Conservation (phyloP, 75 land plant species). For the Sequoiadendron giganteum region DNA sequence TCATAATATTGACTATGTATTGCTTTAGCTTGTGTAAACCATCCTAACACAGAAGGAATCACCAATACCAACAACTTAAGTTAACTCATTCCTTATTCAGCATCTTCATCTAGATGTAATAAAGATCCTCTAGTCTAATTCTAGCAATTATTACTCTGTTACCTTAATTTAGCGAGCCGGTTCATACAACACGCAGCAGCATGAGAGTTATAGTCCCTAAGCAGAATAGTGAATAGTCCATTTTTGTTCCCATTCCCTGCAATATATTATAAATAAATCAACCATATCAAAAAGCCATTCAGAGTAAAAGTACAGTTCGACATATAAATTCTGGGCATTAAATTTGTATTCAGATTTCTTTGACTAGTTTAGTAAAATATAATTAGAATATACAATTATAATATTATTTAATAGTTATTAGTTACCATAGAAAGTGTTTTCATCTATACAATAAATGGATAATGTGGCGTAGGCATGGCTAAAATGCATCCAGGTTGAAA, state of each 20-base stretch:
- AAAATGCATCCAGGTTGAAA: neutral
- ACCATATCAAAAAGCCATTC: neutral
- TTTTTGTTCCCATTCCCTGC: conserved; percentile 96
- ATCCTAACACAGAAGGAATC: neutral
- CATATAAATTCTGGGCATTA: neutral
- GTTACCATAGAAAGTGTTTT: neutral
- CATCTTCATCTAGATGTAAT: conserved; percentile 2
- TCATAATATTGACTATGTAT: neutral
- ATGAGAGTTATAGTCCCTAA: conserved; percentile 84
- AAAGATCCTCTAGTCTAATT: neutral
- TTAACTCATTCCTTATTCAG: neutral
- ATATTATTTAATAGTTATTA: neutral
- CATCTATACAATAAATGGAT: too few species aligned
- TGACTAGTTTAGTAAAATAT: too few species aligned
- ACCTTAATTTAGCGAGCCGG: conserved; percentile 98
- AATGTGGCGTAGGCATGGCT: neutral
- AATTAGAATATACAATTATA: neutral
- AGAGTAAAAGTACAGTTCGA: neutral
- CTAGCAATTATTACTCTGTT: neutral
- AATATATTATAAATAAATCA: neutral
- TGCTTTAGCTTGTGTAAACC: neutral
- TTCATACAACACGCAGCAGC: conserved; percentile 97
- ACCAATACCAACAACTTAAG: neutral
- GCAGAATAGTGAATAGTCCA: conserved; percentile 89
- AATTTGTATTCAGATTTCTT: neutral